A percentile compares a stretch with the other conserved stretches of the same genome.
Conservation (phyloP, 2,329 filamentous ascomycete species). For the Fusarium bulbicola region DNA sequence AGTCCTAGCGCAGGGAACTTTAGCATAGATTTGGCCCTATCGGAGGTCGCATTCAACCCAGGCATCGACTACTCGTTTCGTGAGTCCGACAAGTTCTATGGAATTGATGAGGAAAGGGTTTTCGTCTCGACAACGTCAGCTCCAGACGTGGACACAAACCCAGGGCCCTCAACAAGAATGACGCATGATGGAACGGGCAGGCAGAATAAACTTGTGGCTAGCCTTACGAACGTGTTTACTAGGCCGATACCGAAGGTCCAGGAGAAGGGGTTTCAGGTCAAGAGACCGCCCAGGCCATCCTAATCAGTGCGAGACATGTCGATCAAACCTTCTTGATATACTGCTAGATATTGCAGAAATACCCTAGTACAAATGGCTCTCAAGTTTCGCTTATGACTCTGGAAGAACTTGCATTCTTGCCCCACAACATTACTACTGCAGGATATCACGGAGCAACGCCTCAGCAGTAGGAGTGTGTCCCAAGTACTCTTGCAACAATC, state of each 20-base stretch:
- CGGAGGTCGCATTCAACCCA: background rate
- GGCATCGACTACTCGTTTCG: background rate
- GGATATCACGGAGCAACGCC: background rate
- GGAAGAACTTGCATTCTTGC: background rate
- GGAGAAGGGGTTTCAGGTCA: background rate
- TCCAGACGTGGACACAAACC: rapidly evolving
- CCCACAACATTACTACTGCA: rapidly evolving
- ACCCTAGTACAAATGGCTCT: background rate
- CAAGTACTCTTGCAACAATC: background rate
- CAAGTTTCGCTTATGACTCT: background rate
- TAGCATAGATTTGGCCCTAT: background rate
- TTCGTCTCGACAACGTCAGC: background rate
- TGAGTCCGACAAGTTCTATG: background rate
- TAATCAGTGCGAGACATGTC: background rate
- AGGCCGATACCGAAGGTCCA: background rate
- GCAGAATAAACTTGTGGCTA: background rate
- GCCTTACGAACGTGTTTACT: background rate
- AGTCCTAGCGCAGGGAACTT: background rate
- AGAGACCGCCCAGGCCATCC: background rate
- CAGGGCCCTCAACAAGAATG: rapidly evolving
- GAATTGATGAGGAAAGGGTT: background rate
- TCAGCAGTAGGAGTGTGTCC: background rate
- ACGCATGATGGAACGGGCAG: rapidly evolving
- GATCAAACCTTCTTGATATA: background rate
- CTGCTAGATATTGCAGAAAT: background rate